Evolutionary conservation across 148 eudicot genomes (phyloP).

Genomic region (Nepenthes mirabilis): DNA sequence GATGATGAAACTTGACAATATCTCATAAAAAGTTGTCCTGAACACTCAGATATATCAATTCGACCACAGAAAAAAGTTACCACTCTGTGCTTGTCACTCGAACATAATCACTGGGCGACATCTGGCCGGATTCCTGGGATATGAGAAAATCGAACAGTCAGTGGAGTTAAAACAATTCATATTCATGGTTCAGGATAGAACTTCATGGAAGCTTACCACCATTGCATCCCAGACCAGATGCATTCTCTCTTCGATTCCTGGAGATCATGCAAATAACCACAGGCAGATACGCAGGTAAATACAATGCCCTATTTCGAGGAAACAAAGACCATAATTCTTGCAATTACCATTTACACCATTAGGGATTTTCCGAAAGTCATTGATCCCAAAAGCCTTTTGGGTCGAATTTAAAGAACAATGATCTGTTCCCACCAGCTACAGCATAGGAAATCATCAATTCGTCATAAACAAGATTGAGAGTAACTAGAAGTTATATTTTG

Average conservation of each 20-base stretch:
- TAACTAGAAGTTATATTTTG: neutral
- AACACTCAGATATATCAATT: neutral
- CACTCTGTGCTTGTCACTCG: constrained; percentile 94
- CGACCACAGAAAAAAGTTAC: constrained; percentile 19
- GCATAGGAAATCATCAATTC: neutral
- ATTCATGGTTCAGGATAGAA: neutral
- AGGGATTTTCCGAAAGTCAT: constrained; percentile 91
- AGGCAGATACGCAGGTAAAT: neutral
- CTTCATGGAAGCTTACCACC: constrained; percentile 64
- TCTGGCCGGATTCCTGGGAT: constrained; percentile 60
- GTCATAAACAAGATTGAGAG: neutral
- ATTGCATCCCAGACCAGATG: constrained; percentile 85
- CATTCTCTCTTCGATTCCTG: constrained; percentile 97
- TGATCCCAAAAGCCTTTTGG: constrained; percentile 79
- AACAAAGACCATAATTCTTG: neutral
- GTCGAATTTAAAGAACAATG: constrained; percentile 86
- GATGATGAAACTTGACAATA: neutral
- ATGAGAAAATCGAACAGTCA: constrained; percentile 12
- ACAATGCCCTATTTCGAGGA: neutral
- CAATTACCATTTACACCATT: constrained; percentile 88
- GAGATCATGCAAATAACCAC: neutral
- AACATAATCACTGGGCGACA: constrained; percentile 79
- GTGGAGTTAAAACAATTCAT: neutral
- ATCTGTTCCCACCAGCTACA: constrained; percentile 95
- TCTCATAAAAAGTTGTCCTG: neutral